Evolutionary conservation across 148 eudicot genomes (phyloP), one percentile per base, ranked within the genome.

Genomic region (Silene latifolia): DNA sequence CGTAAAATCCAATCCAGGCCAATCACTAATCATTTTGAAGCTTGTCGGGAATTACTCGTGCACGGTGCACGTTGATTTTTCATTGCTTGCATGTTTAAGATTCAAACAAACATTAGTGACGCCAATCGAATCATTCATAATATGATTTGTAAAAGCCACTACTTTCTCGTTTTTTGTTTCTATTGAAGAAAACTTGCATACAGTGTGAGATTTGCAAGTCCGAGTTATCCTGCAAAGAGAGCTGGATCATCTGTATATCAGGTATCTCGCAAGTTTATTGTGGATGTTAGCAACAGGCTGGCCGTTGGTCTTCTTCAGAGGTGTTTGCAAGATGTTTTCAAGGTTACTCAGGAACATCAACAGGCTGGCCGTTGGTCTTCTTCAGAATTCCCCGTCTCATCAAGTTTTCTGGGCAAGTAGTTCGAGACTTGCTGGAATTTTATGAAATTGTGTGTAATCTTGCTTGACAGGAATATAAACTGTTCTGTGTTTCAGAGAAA

Each of bases 201-300:
- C 71, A 54, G 78, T 82, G 73, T 67, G 71, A 51, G 89, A 81
- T 80, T 80, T 91, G 93, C 97, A 91, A 93, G 92, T 86, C 87
- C 88, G 86, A 92, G 90, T 87, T 84, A 27, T 27, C 67, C 68
- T 62, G 65, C 65, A 62, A 83, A 78, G 78, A 67, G 77, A 81
- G 87, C 80, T 74, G 76, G 65, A 82, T 84, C 80, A 47, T 81
- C 76, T 84, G 69, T 76, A 64, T 64, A 78, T 71, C 82, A 58
- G 29, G 29, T 27, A 27, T 27, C 3, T 1, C 29, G 29, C 3
- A 27, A 72, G 87, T 88, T 91, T 86, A 86, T 83, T 61, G 78
- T 85, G 74, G 74, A 88, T 86, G 81, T 85, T 91, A 89, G 76
- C 80, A 86, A 91, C 97, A 91, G 97, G 97, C 86, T 85, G 72